These are phyloP conservation scores for Takashimella koratensis DNA, from an alignment of 1,284 basidiomycete species.

Conservation along the genomic window DNA sequence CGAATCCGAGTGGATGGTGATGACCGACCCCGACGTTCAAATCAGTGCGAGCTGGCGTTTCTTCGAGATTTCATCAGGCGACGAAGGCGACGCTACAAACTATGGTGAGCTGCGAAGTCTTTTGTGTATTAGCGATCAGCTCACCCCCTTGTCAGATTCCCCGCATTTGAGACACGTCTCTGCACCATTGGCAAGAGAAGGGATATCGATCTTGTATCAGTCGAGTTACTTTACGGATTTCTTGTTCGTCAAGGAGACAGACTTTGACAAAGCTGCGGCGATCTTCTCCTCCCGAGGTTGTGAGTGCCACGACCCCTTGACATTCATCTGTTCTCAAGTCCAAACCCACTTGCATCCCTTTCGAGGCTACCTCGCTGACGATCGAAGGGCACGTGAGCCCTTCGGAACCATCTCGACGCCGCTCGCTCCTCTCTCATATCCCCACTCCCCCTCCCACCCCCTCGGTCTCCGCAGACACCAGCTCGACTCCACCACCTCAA, in stretches of 20 bases:
- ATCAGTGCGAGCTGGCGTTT: slow-evolving; percentile 41
- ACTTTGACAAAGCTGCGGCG: slow-evolving; percentile 30
- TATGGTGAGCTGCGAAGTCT: slow-evolving; percentile 27
- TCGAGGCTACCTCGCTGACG: slow-evolving; percentile 1
- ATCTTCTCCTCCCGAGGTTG: slow-evolving; percentile 39
- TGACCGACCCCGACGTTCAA: slow-evolving; percentile 18
- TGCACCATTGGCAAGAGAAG: slow-evolving; percentile 69
- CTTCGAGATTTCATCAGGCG: slow-evolving; percentile 41
- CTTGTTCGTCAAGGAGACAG: slow-evolving; percentile 57
- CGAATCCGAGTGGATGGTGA: slow-evolving; percentile 25
- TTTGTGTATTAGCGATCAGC: background rate
- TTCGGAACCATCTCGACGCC: slow-evolving; percentile 16
- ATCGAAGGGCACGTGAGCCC: slow-evolving; percentile 29
- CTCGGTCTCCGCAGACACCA: slow-evolving; percentile 1
- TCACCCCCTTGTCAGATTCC: slow-evolving; percentile 27
- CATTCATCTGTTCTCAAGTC: background rate
- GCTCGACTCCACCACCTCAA: background rate
- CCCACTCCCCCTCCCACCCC: slow-evolving; percentile 2
- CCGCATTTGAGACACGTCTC: slow-evolving; percentile 66
- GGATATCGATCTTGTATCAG: slow-evolving; percentile 78
- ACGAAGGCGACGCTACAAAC: slow-evolving; percentile 22
- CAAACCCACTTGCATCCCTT: background rate
- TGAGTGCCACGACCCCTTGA: slow-evolving; percentile 21
- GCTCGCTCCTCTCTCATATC: slow-evolving; percentile 18
- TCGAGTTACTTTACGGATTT: slow-evolving; percentile 82